These are phyloP conservation scores for Verticillium nubilum DNA, from an alignment of 2,329 filamentous ascomycete genomes.

Conservation along the genomic window DNA sequence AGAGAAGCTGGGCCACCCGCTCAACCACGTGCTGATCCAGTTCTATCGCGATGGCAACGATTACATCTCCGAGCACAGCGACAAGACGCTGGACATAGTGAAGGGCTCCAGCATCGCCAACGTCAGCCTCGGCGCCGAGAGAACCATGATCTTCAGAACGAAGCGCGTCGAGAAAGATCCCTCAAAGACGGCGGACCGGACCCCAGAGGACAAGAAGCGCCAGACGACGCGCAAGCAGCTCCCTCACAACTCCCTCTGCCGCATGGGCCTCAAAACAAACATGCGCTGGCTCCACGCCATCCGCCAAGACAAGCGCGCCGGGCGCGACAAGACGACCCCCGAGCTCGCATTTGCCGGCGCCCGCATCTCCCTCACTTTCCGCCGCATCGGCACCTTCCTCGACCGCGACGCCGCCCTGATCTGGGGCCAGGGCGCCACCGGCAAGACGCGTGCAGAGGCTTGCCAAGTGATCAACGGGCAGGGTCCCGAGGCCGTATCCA, in stretches of 20 bases:
- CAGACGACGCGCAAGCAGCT: slow-evolving; percentile 64
- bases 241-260: slow-evolving; percentile 84
- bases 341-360: slow-evolving; percentile 71
- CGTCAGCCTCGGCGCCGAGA: slow-evolving; percentile 84
- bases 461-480: slow-evolving; percentile 64
- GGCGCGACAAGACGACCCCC: slow-evolving; percentile 58
- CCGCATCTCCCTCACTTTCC: slow-evolving; percentile 88
- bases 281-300: slow-evolving; percentile 90
- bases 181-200: slow-evolving; percentile 12
- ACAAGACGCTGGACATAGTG: slow-evolving; percentile 91
- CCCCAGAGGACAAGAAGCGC: slow-evolving; percentile 30
- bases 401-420: slow-evolving; percentile 59
- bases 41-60: slow-evolving; percentile 85
- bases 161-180: slow-evolving; percentile 55
- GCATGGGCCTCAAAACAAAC: slow-evolving; percentile 78
- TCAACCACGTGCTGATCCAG: slow-evolving; percentile 93
- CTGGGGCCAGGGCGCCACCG: slow-evolving; percentile 85
- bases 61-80: slow-evolving; percentile 93
- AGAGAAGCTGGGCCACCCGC: slow-evolving; percentile 64
- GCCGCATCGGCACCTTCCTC: slow-evolving; percentile 82
- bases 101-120: slow-evolving; percentile 82
- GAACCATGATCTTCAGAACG: slow-evolving; percentile 83
- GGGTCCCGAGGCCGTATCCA: slow-evolving; percentile 54
- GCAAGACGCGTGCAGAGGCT: slow-evolving; percentile 59
- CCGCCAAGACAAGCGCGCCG: slow-evolving; percentile 72